Evolutionary conservation across 73 alveolate genomes (phyloP).

Genomic region (Halteria grandinella): DNA sequence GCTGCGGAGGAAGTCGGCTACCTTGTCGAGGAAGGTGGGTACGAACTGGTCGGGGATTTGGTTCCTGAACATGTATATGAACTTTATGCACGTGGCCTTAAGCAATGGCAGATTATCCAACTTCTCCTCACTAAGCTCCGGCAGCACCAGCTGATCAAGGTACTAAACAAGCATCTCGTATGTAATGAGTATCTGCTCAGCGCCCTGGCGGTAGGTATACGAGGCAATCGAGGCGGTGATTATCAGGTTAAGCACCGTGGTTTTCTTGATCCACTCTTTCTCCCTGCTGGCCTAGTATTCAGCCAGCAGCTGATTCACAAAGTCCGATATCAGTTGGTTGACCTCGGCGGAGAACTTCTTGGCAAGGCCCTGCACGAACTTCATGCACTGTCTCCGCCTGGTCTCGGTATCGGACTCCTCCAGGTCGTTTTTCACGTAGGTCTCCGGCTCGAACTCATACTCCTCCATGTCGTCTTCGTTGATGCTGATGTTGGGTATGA

Average conservation of each 20-base stretch:
- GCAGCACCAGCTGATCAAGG: background rate
- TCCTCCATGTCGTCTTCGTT: constrained; percentile 52
- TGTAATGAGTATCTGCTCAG: constrained; percentile 21
- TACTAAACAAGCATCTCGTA: background rate
- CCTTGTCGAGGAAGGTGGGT: constrained; percentile 10
- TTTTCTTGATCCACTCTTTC: constrained; percentile 32
- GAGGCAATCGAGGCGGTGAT: constrained; percentile 19
- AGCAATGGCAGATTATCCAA: constrained; percentile 19
- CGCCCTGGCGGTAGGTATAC: constrained; percentile 45
- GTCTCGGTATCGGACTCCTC: constrained; percentile 59
- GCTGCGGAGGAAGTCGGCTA: constrained; percentile 13
- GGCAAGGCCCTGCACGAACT: constrained; percentile 25
- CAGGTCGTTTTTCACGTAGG: constrained; percentile 29
- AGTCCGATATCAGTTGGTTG: background rate
- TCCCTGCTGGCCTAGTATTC: constrained; percentile 5
- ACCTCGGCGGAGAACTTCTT: constrained; percentile 20
- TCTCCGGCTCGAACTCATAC: constrained; percentile 52
- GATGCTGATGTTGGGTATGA: constrained; percentile 45
- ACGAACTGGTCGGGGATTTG: constrained; percentile 47
- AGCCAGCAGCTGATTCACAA: background rate
- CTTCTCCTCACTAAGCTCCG: constrained; percentile 43
- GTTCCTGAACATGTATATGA: constrained; percentile 58
- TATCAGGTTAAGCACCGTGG: constrained; percentile 24
- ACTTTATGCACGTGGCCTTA: constrained; percentile 53
- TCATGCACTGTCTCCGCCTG: constrained; percentile 58